Base-by-base conservation (phyloP, 75 land plant species). In the Selaginella tamariscina region DNA sequence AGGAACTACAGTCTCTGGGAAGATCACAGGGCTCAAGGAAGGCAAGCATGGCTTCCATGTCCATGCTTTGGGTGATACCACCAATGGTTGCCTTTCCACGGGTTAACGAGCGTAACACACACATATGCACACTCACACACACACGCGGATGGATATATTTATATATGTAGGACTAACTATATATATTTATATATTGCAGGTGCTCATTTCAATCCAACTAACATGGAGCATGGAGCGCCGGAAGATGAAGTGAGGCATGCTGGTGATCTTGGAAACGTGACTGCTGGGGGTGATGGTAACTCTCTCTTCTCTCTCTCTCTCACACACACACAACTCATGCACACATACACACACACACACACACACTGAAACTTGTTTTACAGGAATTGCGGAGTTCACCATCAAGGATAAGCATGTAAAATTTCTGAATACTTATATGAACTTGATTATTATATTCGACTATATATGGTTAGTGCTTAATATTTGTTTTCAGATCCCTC, bases 21-120 rank as follows among this genome's bases (percentile, higher is more conserved):
- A 56, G 55, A 64, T 86, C 24, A 65, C 72, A 1, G 89, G 89
- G 20, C 76, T 86, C 1, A 15, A 64, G 13, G 82, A 81, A 1
- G 89, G 89, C n/a, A 75, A 69, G 31, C 89, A 86, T 71, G 89
- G 89, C 27, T 86, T 86, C 68, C 89, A 86, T 72, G 75, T 86
- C 31, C 89, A 86, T 54, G 82, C 89, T 29, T 68, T 84, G 13
- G 89, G 89, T 32, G 89, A 84, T 63, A 86, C 89, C 71, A 79
- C 86, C 54, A 86, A 86, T 68, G 89, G 89, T 24, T 86, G 89
- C 73, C 75, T 74, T 13, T 86, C 89, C 69, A 86, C 86, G 13
- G 89, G 89, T 86, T 5, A 15, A 15, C 11, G 49, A 5, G 11
- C 0, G 66, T 65, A 21, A n/a, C 24, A 65, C 29, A 1, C n/a